Conservation (phyloP, 1,139 yeast genomes). For the Zygosaccharomyces sapae region DNA sequence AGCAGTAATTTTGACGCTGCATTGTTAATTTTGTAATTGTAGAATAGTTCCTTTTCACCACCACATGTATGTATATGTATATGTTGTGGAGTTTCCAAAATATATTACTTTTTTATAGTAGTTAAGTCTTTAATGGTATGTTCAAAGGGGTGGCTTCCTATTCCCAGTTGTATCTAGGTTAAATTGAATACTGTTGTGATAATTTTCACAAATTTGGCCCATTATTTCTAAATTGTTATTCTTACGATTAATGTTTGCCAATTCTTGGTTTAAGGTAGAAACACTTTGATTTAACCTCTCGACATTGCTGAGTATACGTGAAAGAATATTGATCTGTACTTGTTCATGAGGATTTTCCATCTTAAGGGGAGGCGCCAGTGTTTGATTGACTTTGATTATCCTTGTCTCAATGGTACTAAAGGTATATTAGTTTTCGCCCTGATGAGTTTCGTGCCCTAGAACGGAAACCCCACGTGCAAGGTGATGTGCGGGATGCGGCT, state of each 20-base stretch:
- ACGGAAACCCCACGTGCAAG: too few species aligned
- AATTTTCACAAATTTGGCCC: slow-evolving; percentile 79
- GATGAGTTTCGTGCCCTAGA: background rate
- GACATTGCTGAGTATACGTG: slow-evolving; percentile 75
- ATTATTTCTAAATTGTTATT: slow-evolving; percentile 70
- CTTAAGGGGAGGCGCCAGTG: too few species aligned
- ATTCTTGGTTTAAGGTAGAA: slow-evolving; percentile 49
- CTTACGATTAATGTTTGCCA: slow-evolving; percentile 46
- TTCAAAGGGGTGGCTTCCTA: slow-evolving; percentile 50
- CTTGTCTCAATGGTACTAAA: too few species aligned
- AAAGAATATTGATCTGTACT: slow-evolving; percentile 71
- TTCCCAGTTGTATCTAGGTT: slow-evolving; percentile 70
- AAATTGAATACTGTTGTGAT: slow-evolving; percentile 65
- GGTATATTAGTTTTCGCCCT: background rate
- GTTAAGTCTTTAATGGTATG: background rate
- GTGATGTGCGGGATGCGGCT: too few species aligned
- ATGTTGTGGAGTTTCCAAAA: background rate
- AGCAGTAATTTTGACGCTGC: slow-evolving; percentile 16
- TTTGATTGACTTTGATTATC: background rate
- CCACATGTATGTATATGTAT: slow-evolving; percentile 8
- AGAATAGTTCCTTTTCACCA: slow-evolving; percentile 5
- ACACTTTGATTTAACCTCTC: slow-evolving; percentile 72
- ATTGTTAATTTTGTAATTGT: slow-evolving; percentile 7
- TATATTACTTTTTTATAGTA: background rate
- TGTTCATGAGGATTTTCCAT: slow-evolving; percentile 93